Evolutionary conservation across 2,329 filamentous ascomycete species (phyloP), one percentile per base, ranked within the genome.

Genomic region (Trichoderma pleuroti): DNA sequence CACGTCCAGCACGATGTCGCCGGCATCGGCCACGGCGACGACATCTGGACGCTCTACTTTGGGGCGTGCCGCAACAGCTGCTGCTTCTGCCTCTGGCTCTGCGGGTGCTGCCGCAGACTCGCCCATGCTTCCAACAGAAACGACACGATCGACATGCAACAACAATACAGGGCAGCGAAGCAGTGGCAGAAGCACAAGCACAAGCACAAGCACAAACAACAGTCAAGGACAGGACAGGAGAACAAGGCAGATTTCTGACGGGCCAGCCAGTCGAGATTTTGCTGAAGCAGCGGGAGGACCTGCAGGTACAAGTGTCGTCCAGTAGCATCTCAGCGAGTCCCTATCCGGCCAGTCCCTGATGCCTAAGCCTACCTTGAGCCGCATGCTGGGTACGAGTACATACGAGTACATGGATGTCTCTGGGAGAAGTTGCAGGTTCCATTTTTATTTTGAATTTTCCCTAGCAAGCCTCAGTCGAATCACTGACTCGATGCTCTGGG

Each of bases 1-100:
- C 42, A 93, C 86, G 72, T 90, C 85, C 16, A 94, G 84, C 36
- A 93, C 78, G 24, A 93, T 79, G 75, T 93, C 89, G 42, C 92
- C 92, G 18, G 82, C 80, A 5, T 83, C 74, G 26, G 85, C 85
- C 63, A 93, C 86, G 36, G 84, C 81, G 56, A 88, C 78, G 68
- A 88, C 77, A 34, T 77, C 75, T 56, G 78, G 76, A 56, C 78
- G 75, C 68, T 75, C 73, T 68, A 72, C 74, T 70, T 74, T 76
- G 72, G 74, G 73, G 73, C 74, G 72, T 68, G 76, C 73, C 46
- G 73, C 75, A 73, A 21, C 42, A 72, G n/a, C 42, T 21, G 42
- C 42, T 24, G 46, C 46, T 24, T 71, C 42, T 18, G 34, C 34
- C 21, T 62, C 59, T 72, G 56, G 69, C 63, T 72, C 73, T 68